These are phyloP conservation scores for Exophiala sp. DNA, from an alignment of 2,329 filamentous ascomycete species.

Conservation along the genomic window DNA sequence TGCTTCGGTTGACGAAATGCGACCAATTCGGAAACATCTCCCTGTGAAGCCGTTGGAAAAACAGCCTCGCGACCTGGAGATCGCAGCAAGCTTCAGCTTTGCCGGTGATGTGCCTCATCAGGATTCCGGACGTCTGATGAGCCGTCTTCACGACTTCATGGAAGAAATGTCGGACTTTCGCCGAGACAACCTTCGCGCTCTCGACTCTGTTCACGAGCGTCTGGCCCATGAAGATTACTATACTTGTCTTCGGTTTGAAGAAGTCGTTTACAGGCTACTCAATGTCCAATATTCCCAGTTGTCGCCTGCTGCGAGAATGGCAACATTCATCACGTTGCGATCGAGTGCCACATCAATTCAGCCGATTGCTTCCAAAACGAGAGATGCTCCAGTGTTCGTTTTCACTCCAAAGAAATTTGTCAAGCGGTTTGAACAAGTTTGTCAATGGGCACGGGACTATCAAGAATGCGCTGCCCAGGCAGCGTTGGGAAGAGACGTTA, in stretches of 20 bases:
- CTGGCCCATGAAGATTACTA: constrained; percentile 37
- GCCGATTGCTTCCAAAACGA: background rate
- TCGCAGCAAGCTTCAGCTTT: constrained; percentile 31
- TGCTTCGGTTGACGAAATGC: constrained; percentile 21
- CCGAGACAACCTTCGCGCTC: constrained; percentile 30
- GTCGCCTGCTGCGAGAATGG: constrained; percentile 27
- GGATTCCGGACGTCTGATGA: constrained; percentile 35
- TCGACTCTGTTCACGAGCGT: constrained; percentile 37
- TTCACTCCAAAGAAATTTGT: constrained; percentile 50
- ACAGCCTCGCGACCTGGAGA: constrained; percentile 23
- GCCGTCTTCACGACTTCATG: constrained; percentile 34
- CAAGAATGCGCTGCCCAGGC: constrained; percentile 44
- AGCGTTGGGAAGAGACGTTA: constrained; percentile 30
- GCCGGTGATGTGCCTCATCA: constrained; percentile 38
- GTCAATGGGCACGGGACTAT: constrained; percentile 52
- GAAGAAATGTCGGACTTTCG: constrained; percentile 35
- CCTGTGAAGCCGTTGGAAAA: constrained; percentile 20
- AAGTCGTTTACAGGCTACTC: constrained; percentile 36
- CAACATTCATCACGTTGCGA: constrained; percentile 10
- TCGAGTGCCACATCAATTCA: constrained; percentile 9
- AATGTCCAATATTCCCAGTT: constrained; percentile 33
- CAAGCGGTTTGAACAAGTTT: constrained; percentile 45
- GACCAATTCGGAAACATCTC: constrained; percentile 17
- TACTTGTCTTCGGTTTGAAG: constrained; percentile 34
- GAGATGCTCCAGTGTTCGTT: constrained; percentile 5